Evolutionary conservation across 352 stramenopile genomes (phyloP).

Genomic region (Phytophthora constricta): DNA sequence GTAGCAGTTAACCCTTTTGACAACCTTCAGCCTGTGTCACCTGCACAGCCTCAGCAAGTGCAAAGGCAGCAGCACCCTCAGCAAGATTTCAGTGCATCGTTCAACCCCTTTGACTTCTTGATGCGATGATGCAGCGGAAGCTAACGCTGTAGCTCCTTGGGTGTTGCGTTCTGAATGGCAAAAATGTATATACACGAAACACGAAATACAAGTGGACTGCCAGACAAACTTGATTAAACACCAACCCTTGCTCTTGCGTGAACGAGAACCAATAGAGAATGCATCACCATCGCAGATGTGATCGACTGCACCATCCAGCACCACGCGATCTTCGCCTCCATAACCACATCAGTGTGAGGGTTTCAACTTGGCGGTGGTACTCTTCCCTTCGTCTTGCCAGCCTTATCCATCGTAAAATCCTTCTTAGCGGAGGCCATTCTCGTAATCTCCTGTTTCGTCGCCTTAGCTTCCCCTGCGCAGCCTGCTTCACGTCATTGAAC

Average conservation of each 20-base stretch:
- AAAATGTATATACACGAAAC: constrained; percentile 1
- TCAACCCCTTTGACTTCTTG: constrained; percentile 66
- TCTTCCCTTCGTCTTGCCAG: constrained; percentile 9
- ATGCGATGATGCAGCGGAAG: not conserved
- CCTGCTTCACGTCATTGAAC: not conserved
- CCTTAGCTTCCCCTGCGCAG: not conserved
- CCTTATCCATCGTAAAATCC: constrained; percentile 14
- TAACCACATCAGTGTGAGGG: constrained; percentile 17
- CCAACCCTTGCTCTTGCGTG: too few species aligned
- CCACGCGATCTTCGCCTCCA: too few species aligned
- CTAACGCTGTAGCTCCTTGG: not conserved
- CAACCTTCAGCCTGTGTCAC: constrained; percentile 19
- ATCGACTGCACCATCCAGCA: too few species aligned
- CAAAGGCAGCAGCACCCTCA: constrained; percentile 1
- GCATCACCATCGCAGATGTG: too few species aligned
- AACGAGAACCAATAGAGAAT: too few species aligned
- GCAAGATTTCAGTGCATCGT: constrained; percentile 39
- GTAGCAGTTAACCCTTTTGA: constrained; percentile 43
- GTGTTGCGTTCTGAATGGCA: not conserved
- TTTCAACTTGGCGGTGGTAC: not conserved
- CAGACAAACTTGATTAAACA: too few species aligned
- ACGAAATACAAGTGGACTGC: too few species aligned
- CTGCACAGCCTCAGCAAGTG: constrained; percentile 16
- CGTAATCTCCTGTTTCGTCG: too few species aligned
- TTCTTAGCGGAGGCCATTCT: not conserved